Conservation (phyloP, 2,329 filamentous ascomycete species). For the Claviceps africana region DNA sequence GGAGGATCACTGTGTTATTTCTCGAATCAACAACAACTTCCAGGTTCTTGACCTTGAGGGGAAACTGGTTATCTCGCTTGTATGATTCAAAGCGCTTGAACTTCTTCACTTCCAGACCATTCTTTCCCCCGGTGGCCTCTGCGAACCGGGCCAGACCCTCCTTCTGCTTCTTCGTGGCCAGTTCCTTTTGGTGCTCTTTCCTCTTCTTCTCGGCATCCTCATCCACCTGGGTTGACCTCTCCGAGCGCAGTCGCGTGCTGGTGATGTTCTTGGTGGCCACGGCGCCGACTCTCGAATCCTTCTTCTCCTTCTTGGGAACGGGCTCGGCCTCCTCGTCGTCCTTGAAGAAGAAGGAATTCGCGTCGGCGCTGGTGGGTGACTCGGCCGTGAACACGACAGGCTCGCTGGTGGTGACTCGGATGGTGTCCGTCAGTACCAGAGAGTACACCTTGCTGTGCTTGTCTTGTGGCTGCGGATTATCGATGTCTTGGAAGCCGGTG, state of each 20-base stretch:
- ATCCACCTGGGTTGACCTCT: constrained; percentile 74
- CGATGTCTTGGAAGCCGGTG: constrained; percentile 78
- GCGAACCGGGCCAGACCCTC: constrained; percentile 77
- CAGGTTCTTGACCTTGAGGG: constrained; percentile 66
- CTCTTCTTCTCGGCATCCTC: constrained; percentile 81
- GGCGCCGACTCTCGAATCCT: constrained; percentile 66
- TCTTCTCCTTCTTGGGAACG: constrained; percentile 82
- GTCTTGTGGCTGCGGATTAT: constrained; percentile 75
- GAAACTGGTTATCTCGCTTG: constrained; percentile 92
- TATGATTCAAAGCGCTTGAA: constrained; percentile 99
- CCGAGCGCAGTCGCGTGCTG: constrained; percentile 79
- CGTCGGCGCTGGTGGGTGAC: constrained; percentile 79
- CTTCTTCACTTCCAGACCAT: constrained; percentile 89
- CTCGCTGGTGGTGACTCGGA: constrained; percentile 70
- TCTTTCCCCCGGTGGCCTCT: constrained; percentile 69
- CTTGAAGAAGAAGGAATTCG: constrained; percentile 97
- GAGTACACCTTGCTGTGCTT: constrained; percentile 84
- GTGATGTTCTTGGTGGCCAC: constrained; percentile 93
- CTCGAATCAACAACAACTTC: constrained; percentile 85
- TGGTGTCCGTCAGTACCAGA: constrained; percentile 80
- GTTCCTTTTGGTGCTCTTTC: constrained; percentile 83
- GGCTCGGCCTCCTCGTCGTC: constrained; percentile 82
- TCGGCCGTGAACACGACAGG: constrained; percentile 86
- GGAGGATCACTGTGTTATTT: constrained; percentile 78
- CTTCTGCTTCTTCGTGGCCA: constrained; percentile 73